Conservation (phyloP, 257 asterid species). For the Paulownia fortunei region DNA sequence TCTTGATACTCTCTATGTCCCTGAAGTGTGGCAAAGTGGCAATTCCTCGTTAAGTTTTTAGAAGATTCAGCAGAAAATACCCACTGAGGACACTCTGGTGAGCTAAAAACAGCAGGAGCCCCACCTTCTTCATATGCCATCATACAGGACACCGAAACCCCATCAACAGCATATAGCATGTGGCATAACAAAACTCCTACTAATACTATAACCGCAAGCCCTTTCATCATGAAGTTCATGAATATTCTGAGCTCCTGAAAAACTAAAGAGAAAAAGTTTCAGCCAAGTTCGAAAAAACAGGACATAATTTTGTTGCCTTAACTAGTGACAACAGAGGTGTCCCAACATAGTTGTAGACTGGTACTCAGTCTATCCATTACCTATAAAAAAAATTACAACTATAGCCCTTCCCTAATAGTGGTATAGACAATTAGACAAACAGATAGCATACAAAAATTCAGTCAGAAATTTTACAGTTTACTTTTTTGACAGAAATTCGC, state of each 20-base stretch:
- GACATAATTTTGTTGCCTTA: not conserved
- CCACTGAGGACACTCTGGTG: constrained; percentile 64
- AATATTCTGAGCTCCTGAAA: constrained; percentile 24
- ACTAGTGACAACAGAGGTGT: not conserved
- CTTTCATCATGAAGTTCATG: constrained; percentile 30
- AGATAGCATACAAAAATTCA: constrained; percentile 15
- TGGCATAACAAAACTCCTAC: constrained; percentile 37
- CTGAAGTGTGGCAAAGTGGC: constrained; percentile 65
- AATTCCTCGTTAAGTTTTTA: constrained; percentile 39
- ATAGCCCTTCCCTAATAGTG: not conserved
- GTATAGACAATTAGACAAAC: constrained; percentile 37
- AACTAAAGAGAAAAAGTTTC: not conserved
- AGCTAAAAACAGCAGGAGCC: constrained; percentile 51
- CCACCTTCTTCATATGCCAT: constrained; percentile 76
- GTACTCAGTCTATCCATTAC: not conserved
- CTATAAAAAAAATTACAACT: not conserved
- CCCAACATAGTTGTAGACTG: not conserved
- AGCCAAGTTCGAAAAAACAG: not conserved
- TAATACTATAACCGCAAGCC: constrained; percentile 19
- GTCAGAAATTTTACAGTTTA: not conserved
- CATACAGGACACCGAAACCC: constrained; percentile 65
- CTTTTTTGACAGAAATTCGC: not conserved
- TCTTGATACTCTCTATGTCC: constrained; percentile 80
- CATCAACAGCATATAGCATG: constrained; percentile 34
- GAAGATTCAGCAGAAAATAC: constrained; percentile 35